Conservation (phyloP, 2,329 filamentous ascomycete species). For the Nemania diffusa region DNA sequence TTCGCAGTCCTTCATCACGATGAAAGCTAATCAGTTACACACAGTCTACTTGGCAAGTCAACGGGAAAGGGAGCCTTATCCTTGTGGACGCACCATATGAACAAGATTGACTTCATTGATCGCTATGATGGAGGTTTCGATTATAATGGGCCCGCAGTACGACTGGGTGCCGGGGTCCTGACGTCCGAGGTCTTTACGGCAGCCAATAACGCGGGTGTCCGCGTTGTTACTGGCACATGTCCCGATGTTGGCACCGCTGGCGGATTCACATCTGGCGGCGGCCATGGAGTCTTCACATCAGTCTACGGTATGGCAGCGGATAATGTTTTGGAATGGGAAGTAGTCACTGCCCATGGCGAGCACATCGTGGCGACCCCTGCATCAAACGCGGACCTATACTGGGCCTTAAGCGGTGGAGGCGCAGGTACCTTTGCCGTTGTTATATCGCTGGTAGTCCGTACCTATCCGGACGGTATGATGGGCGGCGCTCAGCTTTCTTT, state of each 20-base stretch:
- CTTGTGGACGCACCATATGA: slow-evolving; percentile 60
- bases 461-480: slow-evolving; percentile 43
- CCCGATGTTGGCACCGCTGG: slow-evolving; percentile 61
- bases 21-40: not conserved
- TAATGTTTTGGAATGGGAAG: slow-evolving; percentile 60
- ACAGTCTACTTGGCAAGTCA: slow-evolving; percentile 57
- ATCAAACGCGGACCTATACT: slow-evolving; percentile 60
- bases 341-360: slow-evolving; percentile 58
- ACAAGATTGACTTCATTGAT: slow-evolving; percentile 47
- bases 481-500: not conserved
- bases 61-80: slow-evolving; percentile 61
- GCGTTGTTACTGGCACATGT: slow-evolving; percentile 60
- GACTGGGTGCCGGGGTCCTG: slow-evolving; percentile 60
- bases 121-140: not conserved
- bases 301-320: slow-evolving; percentile 61
- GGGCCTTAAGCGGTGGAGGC: slow-evolving; percentile 60
- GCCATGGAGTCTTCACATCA: slow-evolving; percentile 61
- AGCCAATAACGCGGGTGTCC: slow-evolving; percentile 52
- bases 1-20: too few relatives aligned
- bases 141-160: slow-evolving; percentile 59
- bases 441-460: slow-evolving; percentile 51
- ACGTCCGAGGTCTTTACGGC: slow-evolving; percentile 54
- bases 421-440: slow-evolving; percentile 57
- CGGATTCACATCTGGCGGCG: slow-evolving; percentile 59
- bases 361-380: slow-evolving; percentile 52